Conservation (phyloP, 2,329 filamentous ascomycete genomes). For the Fusarium ambrosium region DNA sequence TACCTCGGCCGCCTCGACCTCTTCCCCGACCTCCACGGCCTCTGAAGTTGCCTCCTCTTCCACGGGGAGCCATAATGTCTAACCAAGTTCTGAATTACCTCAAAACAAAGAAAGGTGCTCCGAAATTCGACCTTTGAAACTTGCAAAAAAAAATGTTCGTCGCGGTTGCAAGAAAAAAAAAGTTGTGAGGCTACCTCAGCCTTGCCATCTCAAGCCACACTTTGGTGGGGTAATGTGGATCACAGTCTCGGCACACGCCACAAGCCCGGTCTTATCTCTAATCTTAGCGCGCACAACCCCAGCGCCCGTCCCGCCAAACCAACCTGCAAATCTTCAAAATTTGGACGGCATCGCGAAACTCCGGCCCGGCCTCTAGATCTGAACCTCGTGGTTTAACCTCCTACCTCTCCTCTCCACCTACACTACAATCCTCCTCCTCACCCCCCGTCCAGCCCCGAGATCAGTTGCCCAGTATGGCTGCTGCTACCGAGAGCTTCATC, state of each 20-base stretch:
- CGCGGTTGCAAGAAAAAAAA: conserved; percentile 46
- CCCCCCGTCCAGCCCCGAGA: neutral
- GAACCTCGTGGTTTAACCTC: conserved; percentile 43
- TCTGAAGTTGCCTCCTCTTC: conserved; percentile 52
- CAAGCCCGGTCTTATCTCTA: conserved; percentile 52
- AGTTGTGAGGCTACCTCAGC: conserved; percentile 51
- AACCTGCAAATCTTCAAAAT: conserved; percentile 59
- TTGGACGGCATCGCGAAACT: conserved; percentile 53
- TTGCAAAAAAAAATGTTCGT: neutral
- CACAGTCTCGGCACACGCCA: conserved; percentile 45
- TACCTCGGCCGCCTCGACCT: conserved; percentile 49
- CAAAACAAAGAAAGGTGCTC: neutral
- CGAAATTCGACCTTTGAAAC: neutral
- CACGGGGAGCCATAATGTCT: conserved; percentile 53
- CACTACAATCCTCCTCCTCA: conserved; percentile 2
- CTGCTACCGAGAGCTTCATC: conserved; percentile 86
- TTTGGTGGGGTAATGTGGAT: conserved; percentile 48
- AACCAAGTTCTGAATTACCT: neutral
- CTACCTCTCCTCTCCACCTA: conserved; percentile 37
- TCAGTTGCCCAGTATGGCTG: conserved; percentile 78
- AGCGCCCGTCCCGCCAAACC: conserved; percentile 54
- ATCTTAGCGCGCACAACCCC: conserved; percentile 69
- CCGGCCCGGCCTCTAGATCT: conserved; percentile 28
- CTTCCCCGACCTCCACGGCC: conserved; percentile 48
- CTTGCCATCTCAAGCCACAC: conserved; percentile 55